These are phyloP conservation scores for Hypoxylon sp. DNA, from an alignment of 2,329 filamentous ascomycete species.

Conservation along the genomic window DNA sequence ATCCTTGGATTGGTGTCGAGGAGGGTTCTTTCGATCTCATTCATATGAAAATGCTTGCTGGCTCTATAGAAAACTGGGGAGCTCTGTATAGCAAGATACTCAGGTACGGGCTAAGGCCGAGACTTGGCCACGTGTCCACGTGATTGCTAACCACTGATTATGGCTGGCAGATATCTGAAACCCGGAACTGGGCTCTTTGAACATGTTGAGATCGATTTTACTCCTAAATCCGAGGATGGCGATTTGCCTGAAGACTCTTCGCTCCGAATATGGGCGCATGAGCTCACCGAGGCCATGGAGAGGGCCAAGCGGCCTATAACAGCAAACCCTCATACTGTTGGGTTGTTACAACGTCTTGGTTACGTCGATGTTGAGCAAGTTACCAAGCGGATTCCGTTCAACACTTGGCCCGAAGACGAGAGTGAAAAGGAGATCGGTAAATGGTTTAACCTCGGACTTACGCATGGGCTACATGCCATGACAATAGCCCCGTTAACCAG, in stretches of 20 bases:
- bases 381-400: constrained; percentile 77
- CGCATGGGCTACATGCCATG: constrained; percentile 78
- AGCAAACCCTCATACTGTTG: constrained; percentile 65
- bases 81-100: constrained; percentile 79
- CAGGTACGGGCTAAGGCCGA: constrained; percentile 59
- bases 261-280: constrained; percentile 77
- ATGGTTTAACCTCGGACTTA: constrained; percentile 87
- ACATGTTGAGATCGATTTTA: constrained; percentile 89
- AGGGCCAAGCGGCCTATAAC: constrained; percentile 75
- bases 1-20: constrained; percentile 71
- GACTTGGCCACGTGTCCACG: constrained; percentile 49
- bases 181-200: constrained; percentile 83
- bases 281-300: constrained; percentile 76
- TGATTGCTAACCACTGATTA: constrained; percentile 40
- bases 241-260: constrained; percentile 69
- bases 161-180: constrained; percentile 74
- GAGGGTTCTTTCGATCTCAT: constrained; percentile 80
- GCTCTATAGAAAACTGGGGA: constrained; percentile 82
- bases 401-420: constrained; percentile 76
- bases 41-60: constrained; percentile 82
- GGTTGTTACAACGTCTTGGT: constrained; percentile 75
- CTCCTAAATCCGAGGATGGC: constrained; percentile 77
- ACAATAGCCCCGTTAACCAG: constrained; percentile 80
- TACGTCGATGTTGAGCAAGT: constrained; percentile 84
- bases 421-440: constrained; percentile 77